Conservation (phyloP, 2,329 filamentous ascomycete species). For the Ophiostoma perfectum region DNA sequence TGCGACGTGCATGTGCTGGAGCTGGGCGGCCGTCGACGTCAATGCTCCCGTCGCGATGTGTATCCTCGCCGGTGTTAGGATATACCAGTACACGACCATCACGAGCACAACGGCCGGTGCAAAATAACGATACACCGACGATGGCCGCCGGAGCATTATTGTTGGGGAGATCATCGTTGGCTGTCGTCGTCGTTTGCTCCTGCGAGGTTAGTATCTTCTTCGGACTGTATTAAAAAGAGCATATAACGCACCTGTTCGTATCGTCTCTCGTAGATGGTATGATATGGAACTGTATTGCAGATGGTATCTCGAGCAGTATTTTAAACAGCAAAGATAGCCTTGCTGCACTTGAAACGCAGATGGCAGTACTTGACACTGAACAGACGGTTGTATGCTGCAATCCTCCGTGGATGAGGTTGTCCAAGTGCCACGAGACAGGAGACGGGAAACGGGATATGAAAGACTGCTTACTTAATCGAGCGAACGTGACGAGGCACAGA, state of each 20-base stretch:
- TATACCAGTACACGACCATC: neutral
- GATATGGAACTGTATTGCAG: neutral
- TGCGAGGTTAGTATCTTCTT: neutral
- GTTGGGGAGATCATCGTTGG: neutral
- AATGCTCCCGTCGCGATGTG: neutral
- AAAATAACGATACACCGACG: constrained; percentile 9
- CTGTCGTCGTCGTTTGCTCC: neutral
- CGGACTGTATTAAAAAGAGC: neutral
- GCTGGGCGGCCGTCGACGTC: neutral
- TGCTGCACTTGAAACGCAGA: too few relatives aligned
- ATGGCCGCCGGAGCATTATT: constrained; percentile 5
- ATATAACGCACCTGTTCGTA: neutral
- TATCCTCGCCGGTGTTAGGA: neutral
- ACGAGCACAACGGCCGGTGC: neutral
- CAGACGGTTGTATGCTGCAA: neutral
- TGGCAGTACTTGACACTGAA: neutral
- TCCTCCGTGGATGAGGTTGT: neutral
- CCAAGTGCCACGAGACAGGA: neutral
- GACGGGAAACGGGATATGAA: neutral
- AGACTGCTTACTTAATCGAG: neutral
- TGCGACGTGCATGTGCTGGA: neutral
- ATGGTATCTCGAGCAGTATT: neutral
- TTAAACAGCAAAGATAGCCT: too few relatives aligned
- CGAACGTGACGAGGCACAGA: neutral
- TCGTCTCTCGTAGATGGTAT: neutral